Evolutionary conservation across 768 basidiomycete genomes (phyloP).

Genomic region (Phylloporus sp.): DNA sequence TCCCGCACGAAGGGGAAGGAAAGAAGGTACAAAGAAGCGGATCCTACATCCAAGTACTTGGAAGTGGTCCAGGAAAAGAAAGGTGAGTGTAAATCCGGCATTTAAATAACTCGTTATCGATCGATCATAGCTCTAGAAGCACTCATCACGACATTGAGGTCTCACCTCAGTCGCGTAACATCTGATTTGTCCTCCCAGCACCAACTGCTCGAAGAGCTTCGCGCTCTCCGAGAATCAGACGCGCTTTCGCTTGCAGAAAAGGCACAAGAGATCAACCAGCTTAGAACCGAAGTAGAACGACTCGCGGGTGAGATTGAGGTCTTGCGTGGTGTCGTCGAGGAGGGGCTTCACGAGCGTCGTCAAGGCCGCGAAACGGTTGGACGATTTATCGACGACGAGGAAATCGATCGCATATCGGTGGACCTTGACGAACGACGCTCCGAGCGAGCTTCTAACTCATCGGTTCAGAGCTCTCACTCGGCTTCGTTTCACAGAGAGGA

Average conservation of each 20-base stretch:
- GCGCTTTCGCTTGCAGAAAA: constrained; percentile 54
- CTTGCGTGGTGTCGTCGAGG: constrained; percentile 81
- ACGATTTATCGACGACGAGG: constrained; percentile 53
- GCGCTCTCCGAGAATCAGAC: constrained; percentile 60
- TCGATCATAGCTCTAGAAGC: constrained; percentile 67
- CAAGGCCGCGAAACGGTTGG: constrained; percentile 43
- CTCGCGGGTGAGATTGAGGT: constrained; percentile 84
- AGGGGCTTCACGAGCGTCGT: constrained; percentile 74
- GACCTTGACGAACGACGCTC: constrained; percentile 68
- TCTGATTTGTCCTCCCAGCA: constrained; percentile 77
- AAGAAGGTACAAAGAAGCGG: constrained; percentile 33
- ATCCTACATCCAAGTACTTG: constrained; percentile 50
- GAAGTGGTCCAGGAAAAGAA: constrained; percentile 88
- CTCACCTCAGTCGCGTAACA: constrained; percentile 75
- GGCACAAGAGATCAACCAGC: constrained; percentile 58
- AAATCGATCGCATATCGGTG: constrained; percentile 57
- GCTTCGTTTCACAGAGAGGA: constrained; percentile 3
- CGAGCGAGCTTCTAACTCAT: constrained; percentile 38
- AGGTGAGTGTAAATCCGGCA: constrained; percentile 47
- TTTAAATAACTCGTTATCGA: constrained; percentile 5
- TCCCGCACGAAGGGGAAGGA: constrained; percentile 29
- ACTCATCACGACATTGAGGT: constrained; percentile 66
- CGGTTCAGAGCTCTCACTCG: constrained; percentile 14
- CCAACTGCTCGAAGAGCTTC: constrained; percentile 61
- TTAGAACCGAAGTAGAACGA: constrained; percentile 74